Base-by-base conservation (phyloP, 805 yeast genomes). In the Tetrapisispora arboricola region DNA sequence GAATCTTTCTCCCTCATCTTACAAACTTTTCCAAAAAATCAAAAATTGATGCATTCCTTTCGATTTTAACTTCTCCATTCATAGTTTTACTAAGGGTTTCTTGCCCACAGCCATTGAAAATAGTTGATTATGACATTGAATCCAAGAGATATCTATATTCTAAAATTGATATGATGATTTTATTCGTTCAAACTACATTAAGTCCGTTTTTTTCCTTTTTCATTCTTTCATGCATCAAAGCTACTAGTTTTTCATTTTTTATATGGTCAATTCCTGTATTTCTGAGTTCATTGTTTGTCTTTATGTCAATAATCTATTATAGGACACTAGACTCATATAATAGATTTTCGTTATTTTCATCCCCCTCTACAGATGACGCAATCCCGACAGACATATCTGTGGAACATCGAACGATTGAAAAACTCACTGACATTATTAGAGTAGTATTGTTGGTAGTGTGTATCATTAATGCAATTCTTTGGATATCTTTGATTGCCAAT, bases 41-140 rank as follows among this genome's bases (percentile, higher is more conserved):
- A 1, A 18, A 44, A 1, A 24, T 50, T 4, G 61, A 61, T 36
- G 55, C 51, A 32, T 8, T 53, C 3, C 44, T 65, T 16, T 60
- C 64, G 2, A 26, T 65, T 1, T 16, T 60, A 2, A 61, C 65
- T 11, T 46, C 60, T 4, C 70, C 71, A 12, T 52, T 63, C 19
- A 56, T 65, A 2, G 42, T 66, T 2, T 9, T 62, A 1, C 45
- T 66, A 5, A 54, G 62, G 34, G 31, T 65, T 11, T 60, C 68
- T 11, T 55, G 68, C 28, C 72, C 72, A 1, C 53, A 51, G 33
- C 44, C 50, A 17, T 52, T 51, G 12, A 50, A 55, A n/a, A 38
- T 55, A 9, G 20, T 51, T 7, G 57, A 55, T 10, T 58, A 50
- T 34, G 54, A 53, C 29, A 51, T 51, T 12, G 36, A 44, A 2